Evolutionary conservation across 805 yeast genomes (phyloP).

Genomic region (Metschnikowia koreensis): DNA sequence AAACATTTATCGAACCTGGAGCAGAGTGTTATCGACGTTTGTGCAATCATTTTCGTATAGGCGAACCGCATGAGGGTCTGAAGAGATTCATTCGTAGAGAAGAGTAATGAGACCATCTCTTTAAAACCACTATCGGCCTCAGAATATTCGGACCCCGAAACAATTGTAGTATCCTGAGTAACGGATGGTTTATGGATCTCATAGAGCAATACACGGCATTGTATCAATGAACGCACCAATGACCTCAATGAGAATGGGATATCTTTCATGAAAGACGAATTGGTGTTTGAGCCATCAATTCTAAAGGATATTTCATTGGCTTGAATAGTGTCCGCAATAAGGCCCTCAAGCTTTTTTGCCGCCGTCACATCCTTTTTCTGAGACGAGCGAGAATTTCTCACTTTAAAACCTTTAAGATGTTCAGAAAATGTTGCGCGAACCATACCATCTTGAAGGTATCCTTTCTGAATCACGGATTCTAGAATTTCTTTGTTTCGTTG

Average conservation of each 20-base stretch:
- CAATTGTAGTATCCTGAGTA: neutral
- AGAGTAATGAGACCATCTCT: conserved; percentile 39
- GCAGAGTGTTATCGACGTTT: conserved; percentile 22
- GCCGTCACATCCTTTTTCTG: neutral
- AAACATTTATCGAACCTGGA: neutral
- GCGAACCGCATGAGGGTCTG: conserved; percentile 34
- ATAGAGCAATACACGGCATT: conserved; percentile 25
- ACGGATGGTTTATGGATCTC: conserved; percentile 5
- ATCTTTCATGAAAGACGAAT: conserved; percentile 23
- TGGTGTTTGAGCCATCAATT: conserved; percentile 34
- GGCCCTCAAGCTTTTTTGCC: neutral
- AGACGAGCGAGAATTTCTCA: neutral
- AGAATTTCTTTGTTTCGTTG: neutral
- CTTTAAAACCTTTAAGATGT: neutral
- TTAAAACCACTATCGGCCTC: conserved; percentile 33
- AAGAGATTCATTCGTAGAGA: conserved; percentile 47
- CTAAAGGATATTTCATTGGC: conserved; percentile 62
- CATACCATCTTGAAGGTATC: neutral
- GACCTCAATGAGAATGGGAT: conserved; percentile 30
- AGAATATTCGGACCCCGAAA: neutral
- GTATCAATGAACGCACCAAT: conserved; percentile 43
- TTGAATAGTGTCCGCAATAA: conserved; percentile 47
- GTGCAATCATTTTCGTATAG: conserved; percentile 27
- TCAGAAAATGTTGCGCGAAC: neutral
- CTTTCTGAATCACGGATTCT: neutral